Evolutionary conservation across 108 stramenopile species (phyloP), one percentile per base, ranked within the genome.

Genomic region (Nitzschia putrida): DNA sequence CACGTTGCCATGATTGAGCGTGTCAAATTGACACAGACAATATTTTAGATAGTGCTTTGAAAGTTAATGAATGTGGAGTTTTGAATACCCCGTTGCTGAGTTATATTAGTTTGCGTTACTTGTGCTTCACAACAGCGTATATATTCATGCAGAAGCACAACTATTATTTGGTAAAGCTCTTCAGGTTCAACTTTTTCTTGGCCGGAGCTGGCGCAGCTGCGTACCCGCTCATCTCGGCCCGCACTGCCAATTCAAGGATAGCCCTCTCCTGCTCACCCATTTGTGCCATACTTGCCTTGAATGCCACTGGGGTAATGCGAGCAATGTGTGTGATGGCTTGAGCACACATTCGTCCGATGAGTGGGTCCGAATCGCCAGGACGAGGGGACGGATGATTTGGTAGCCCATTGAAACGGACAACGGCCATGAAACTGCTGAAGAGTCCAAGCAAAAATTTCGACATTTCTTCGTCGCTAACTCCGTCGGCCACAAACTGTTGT

Each of bases 211-310:
- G 64, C 6, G 52, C 29, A 7, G 60, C 66, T 6, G 69, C 85
- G 68, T 94, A 94, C 4, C 90, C 93, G 61, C 75, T 89, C 90
- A 94, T 90, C 60, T 94, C 93, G 14, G 84, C 90, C 37, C 93
- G 85, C 6, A 94, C 88, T 34, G 93, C 85, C 66, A 79, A 74
- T 64, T 94, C 90, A 53, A 94, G 76, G 23, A 86, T 64, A 23
- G 75, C 75, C 41, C 90, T 74, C 50, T 85, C 84, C 9, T 84
- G 81, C 21, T 79, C 80, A 23, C 80, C 39, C 45, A 83, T 71
- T 9, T 66, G 25, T 26, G 76, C 34, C 78, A 94, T 71, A 39
- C 86, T 73, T 23, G 78, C 75, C 66, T 92, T 94, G 78, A 94
- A 94, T 3, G 85, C 53, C 9, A 66, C 61, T 0, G 93, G 88